Conservation (phyloP, 176 grass and related monocot genomes). For the Echinochloa phyllopogon region DNA sequence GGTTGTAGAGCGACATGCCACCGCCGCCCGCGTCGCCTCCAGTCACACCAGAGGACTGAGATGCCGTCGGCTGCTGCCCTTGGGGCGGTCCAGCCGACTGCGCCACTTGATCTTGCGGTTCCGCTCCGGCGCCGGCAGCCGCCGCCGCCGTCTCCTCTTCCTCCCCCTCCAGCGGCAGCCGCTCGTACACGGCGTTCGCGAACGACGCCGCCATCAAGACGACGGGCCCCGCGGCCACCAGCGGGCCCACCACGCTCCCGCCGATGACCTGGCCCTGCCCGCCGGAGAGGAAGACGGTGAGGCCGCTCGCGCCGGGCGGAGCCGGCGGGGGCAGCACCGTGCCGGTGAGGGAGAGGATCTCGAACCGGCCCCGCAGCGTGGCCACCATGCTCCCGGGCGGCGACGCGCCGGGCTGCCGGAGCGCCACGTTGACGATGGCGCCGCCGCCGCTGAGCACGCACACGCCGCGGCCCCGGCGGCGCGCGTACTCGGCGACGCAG, state of each 20-base stretch:
- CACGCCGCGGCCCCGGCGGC: slow-evolving; percentile 81
- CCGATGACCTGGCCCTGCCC: slow-evolving; percentile 93
- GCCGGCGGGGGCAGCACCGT: slow-evolving; percentile 89
- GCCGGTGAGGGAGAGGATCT: slow-evolving; percentile 93
- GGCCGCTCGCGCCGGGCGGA: slow-evolving; percentile 72
- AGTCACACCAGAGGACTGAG: slow-evolving; percentile 80
- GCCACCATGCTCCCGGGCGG: slow-evolving; percentile 90
- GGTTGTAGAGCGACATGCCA: slow-evolving; percentile 88
- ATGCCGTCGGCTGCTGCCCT: slow-evolving; percentile 73
- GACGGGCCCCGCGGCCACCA: slow-evolving; percentile 81
- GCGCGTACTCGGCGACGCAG: slow-evolving; percentile 85
- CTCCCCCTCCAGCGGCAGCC: slow-evolving; percentile 72
- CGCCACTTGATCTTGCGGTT: slow-evolving; percentile 52
- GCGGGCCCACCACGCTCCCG: slow-evolving; percentile 77
- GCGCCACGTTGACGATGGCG: slow-evolving; percentile 75
- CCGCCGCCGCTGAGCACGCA: slow-evolving; percentile 91
- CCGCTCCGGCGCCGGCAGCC: slow-evolving; percentile 23
- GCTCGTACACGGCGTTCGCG: slow-evolving; percentile 90
- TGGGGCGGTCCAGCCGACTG: slow-evolving; percentile 38
- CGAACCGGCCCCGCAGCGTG: slow-evolving; percentile 80
- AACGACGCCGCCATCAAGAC: slow-evolving; percentile 95
- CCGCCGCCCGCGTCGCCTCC: slow-evolving; percentile 61
- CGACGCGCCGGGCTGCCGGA: slow-evolving; percentile 82
- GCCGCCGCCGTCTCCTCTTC: slow-evolving; percentile 62
- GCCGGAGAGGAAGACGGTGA: slow-evolving; percentile 85